Conservation (phyloP, 2,329 filamentous ascomycete species). For the Epichloe amarillans region DNA sequence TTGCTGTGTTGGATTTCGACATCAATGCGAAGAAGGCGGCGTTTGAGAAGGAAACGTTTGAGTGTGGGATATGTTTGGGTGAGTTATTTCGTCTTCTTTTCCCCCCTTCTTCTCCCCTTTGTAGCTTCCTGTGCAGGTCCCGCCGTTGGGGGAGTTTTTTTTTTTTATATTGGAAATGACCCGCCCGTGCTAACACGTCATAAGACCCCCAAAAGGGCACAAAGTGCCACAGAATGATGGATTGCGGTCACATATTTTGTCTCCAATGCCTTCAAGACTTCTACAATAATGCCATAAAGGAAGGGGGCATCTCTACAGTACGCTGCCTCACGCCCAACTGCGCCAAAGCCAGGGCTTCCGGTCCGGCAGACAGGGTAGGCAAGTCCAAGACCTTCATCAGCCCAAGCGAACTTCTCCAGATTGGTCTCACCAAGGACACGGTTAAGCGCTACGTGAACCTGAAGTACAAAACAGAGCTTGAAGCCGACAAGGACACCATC, state of each 20-base stretch:
- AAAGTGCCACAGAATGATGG: constrained; percentile 66
- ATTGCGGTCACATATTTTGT: constrained; percentile 88
- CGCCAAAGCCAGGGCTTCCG: constrained; percentile 43
- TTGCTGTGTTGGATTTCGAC: constrained; percentile 66
- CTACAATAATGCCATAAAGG: constrained; percentile 75
- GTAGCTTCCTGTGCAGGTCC: neutral
- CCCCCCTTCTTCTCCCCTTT: neutral
- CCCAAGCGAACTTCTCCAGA: constrained; percentile 72
- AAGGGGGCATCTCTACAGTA: constrained; percentile 68
- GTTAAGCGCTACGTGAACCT: constrained; percentile 80
- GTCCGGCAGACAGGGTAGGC: constrained; percentile 21
- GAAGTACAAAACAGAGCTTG: constrained; percentile 85
- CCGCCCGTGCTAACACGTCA: neutral
- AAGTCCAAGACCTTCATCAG: constrained; percentile 58
- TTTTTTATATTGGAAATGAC: neutral
- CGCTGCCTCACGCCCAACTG: constrained; percentile 73
- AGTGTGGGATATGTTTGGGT: constrained; percentile 74
- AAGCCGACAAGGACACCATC: constrained; percentile 80
- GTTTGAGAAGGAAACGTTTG: constrained; percentile 75
- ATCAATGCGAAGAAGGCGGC: constrained; percentile 56
- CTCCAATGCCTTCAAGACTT: constrained; percentile 76
- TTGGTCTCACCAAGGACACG: constrained; percentile 54
- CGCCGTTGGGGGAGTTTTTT: too few species aligned
- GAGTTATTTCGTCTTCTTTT: constrained; percentile 9
- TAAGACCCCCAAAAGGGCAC: constrained; percentile 78